Conservation (phyloP, 1,284 basidiomycete genomes). For the Trichosporon sp. region DNA sequence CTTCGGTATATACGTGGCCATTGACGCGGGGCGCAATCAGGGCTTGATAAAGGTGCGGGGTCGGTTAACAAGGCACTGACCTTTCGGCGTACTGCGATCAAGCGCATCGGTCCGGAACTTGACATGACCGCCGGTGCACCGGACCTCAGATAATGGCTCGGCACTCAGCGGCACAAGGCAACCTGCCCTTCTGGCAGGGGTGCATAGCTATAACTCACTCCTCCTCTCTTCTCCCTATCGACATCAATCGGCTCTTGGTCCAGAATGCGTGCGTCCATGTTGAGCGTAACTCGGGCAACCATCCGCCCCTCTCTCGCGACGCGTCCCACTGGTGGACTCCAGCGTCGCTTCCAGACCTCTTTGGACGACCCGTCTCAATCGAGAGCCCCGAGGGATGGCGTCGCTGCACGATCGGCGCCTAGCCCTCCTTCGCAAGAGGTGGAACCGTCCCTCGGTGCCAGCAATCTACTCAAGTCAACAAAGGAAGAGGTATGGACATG, state of each 20-base stretch:
- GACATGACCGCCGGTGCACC: neutral
- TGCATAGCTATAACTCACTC: neutral
- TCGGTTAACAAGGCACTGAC: neutral
- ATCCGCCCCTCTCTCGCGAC: neutral
- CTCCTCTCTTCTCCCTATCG: neutral
- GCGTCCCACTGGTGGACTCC: neutral
- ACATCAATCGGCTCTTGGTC: neutral
- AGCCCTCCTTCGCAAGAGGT: constrained; percentile 13
- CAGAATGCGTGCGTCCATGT: constrained; percentile 1
- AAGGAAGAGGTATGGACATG: constrained; percentile 25
- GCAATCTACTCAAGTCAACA: constrained; percentile 28
- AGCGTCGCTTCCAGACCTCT: constrained; percentile 11
- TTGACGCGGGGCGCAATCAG: neutral
- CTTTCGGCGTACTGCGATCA: neutral
- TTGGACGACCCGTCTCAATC: constrained; percentile 14
- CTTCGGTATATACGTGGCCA: neutral
- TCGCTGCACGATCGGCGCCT: constrained; percentile 8
- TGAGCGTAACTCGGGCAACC: neutral
- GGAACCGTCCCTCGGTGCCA: constrained; percentile 37
- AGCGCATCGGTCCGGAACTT: constrained; percentile 2
- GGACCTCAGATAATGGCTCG: constrained; percentile 6
- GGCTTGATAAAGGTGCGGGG: neutral
- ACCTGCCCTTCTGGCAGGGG: neutral
- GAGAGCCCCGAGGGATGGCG: constrained; percentile 10
- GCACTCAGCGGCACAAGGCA: neutral